Base-by-base conservation (phyloP, 768 basidiomycete species). In the Crassisporium funariophilum region DNA sequence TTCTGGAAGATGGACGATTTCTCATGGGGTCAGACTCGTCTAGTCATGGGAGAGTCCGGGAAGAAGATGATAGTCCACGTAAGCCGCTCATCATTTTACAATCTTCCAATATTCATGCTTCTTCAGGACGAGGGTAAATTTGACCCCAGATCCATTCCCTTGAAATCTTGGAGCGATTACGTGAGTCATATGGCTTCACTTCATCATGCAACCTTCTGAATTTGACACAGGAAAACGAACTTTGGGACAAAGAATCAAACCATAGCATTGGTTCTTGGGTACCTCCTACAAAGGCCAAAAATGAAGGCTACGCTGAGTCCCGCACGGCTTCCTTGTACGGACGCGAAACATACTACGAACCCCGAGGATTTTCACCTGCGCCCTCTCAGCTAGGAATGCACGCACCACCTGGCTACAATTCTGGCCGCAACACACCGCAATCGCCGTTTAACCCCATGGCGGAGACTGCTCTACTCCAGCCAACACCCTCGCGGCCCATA, bases 1-100 rank as follows among this genome's bases (percentile, higher is more conserved):
- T 95, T 98, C 85, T 98, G 94, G 95, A 78, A 74, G 55, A 97
- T 97, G 93, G 95, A 95, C 65, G 93, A 95, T 68, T 97, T 95
- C 81, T 91, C 88, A 0, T 94, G 93, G 91, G 94, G 93, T 79
- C 77, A 79, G 19, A 95, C 93, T 1, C 89, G 91, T 81, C 64
- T 95, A 49, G 94, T 99, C 10, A 69, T 97, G 52, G 94, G 95
- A 53, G 95, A 98, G 68, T 79, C 85, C 21, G 95, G 95, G 12
- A 97, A 97, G 80, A 97, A 95, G 70, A 73, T 98, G 50, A 83
- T 98, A 56, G 84, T 98, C 34, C 95, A 98, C 65, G 92, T 94
- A 64, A 46, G 90, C 75, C 1, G 5, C 31, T 22, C 24, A 21
- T 19, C 37, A 36, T 9, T 22, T 16, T 23, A 38, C 41, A n/a